Conservation (phyloP, 1,284 basidiomycete genomes). For the Quambalaria eucalypti region DNA sequence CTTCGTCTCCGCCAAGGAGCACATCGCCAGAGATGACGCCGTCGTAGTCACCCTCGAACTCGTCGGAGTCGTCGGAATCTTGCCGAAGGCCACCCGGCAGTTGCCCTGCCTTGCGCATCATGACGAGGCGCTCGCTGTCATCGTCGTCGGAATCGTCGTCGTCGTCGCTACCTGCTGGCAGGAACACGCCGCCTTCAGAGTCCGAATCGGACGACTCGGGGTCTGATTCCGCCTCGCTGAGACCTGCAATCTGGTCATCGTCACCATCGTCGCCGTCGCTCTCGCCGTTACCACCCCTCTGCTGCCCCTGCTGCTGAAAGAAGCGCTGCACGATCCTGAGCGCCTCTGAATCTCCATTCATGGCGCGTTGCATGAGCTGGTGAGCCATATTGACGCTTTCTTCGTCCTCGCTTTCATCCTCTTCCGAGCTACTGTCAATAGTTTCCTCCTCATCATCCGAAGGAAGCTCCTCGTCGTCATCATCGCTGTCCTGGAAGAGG, state of each 20-base stretch:
- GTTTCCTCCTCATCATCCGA: background rate
- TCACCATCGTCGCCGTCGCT: background rate
- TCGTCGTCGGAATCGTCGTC: slow-evolving; percentile 2
- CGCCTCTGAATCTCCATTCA: too few relatives aligned
- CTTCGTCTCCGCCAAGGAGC: background rate
- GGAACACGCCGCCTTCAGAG: background rate
- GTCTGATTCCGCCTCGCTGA: too few relatives aligned
- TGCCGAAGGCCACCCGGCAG: background rate
- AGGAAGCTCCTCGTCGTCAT: slow-evolving; percentile 1
- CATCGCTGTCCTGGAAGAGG: background rate
- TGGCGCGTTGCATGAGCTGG: slow-evolving; percentile 7
- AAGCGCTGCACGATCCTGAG: too few relatives aligned
- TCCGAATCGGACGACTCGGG: background rate
- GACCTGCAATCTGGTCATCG: too few relatives aligned
- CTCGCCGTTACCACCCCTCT: background rate
- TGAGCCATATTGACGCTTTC: slow-evolving; percentile 9
- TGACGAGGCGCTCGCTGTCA: background rate
- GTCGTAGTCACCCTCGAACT: background rate
- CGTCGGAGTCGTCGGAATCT: background rate
- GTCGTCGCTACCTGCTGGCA: background rate
- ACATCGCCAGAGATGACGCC: background rate
- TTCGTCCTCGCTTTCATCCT: slow-evolving; percentile 14
- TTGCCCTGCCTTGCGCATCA: background rate
- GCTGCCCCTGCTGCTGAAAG: background rate
- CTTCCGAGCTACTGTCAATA: slow-evolving; percentile 12